phyloP scores from a whole-genome alignment of 2,329 filamentous ascomycete genomes.

The Fusarium sororula region DNA sequence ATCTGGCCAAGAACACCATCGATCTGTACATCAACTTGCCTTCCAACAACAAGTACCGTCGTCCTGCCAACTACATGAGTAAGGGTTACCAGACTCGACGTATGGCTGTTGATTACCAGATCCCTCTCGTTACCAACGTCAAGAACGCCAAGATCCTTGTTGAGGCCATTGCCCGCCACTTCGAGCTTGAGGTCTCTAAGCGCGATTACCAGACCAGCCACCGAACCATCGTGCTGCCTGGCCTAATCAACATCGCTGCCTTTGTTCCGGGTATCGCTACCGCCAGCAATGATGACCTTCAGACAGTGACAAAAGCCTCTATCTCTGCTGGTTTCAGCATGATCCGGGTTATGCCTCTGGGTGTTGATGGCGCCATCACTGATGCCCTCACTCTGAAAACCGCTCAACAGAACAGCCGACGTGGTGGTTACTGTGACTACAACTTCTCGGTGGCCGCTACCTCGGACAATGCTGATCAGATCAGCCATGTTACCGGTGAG shows the following conservation, averaged over 20 bases:
- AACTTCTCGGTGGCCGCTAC: slow-evolving; percentile 82
- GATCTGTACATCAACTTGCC: slow-evolving; percentile 99
- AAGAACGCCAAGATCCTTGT: slow-evolving; percentile 99
- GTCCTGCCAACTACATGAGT: slow-evolving; percentile 98
- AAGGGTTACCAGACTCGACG: slow-evolving; percentile 95
- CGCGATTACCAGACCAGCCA: slow-evolving; percentile 95
- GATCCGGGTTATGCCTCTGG: slow-evolving; percentile 81
- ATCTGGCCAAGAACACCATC: slow-evolving; percentile 96
- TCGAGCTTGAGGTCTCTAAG: slow-evolving; percentile 81
- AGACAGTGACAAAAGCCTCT: slow-evolving; percentile 76
- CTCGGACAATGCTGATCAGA: slow-evolving; percentile 76
- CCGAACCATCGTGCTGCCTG: slow-evolving; percentile 76
- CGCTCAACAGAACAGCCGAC: slow-evolving; percentile 76
- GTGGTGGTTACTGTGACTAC: slow-evolving; percentile 77
- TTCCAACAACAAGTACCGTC: slow-evolving; percentile 96
- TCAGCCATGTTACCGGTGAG: slow-evolving; percentile 75
- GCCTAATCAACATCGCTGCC: slow-evolving; percentile 80
- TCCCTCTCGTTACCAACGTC: slow-evolving; percentile 96
- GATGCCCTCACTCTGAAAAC: slow-evolving; percentile 75
- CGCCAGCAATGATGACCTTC: slow-evolving; percentile 71
- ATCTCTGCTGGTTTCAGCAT: slow-evolving; percentile 81
- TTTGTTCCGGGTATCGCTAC: slow-evolving; percentile 79
- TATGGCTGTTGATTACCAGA: slow-evolving; percentile 98
- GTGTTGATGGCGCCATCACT: slow-evolving; percentile 76
- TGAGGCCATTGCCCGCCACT: slow-evolving; percentile 91